Evolutionary conservation across 192 early-diverging fungal species (phyloP), one percentile per base, ranked within the genome.

Genomic region (Thoreauomyces humboldtii): DNA sequence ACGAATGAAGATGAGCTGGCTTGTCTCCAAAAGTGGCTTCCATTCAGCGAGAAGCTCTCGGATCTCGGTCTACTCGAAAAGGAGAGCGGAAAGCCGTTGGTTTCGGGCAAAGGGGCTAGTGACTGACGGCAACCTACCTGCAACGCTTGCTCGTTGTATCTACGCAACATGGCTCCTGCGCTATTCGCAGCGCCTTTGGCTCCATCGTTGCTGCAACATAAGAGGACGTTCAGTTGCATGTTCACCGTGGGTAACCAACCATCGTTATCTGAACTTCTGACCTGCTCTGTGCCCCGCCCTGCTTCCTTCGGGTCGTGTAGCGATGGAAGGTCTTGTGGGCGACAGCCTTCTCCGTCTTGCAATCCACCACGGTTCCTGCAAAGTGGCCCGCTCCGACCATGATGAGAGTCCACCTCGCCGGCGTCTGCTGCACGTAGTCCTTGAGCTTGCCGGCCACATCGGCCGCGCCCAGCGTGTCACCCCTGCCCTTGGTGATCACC

Each of bases 241-340:
- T n/a, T n/a, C n/a, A n/a, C n/a, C n/a, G n/a, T n/a, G n/a, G n/a
- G n/a, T n/a, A n/a, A n/a, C n/a, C n/a, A n/a, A n/a, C n/a, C n/a
- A n/a, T n/a, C n/a, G n/a, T n/a, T n/a, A 15, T 3, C 43, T 2
- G 12, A 7, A 63, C 4, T 4, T 11, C 52, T 17, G 32, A 73
- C 21, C 74, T 79, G 31, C 86, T 84, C 75, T 99, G 96, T 22
- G 91, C 81, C 0, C 95, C 95, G 65, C 96, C 96, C 71, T 99
- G 96, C 65, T 98, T 96, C 56, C 89, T 77, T 33, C 96, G 86
- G 4, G 93, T 95, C 4, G 96, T 99, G 74, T 99, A 99, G 35
- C 96, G 82, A 69, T 95, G 93, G 59, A 96, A 87, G 24, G 94
- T 92, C 74, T 98, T 99, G 78, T 98, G 93, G 0, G 77, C 86